Percentiles rank a stretch among this genome's conserved stretches.
phyloP scores from a whole-genome alignment of 2,329 filamentous ascomycete species.

The Balansia obtecta region DNA sequence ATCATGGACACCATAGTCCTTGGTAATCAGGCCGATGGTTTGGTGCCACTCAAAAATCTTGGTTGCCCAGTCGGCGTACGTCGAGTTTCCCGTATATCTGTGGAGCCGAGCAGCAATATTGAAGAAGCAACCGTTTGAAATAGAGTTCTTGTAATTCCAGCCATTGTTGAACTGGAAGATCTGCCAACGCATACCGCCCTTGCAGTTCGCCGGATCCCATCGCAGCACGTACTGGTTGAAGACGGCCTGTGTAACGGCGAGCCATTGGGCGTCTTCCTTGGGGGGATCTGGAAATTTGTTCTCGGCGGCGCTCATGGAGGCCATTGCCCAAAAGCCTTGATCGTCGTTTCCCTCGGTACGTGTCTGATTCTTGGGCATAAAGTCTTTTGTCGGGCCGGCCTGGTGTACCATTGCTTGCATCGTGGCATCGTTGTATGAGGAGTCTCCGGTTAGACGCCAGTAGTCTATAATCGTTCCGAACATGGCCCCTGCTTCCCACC shows the following conservation, averaged over 20 bases:
- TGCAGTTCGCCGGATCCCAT: slow-evolving; percentile 54
- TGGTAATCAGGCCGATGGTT: slow-evolving; percentile 41
- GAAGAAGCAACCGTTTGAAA: slow-evolving; percentile 59
- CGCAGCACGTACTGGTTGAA: slow-evolving; percentile 66
- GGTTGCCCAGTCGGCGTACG: slow-evolving; percentile 65
- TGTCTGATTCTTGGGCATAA: slow-evolving; percentile 56
- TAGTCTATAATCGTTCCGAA: slow-evolving; percentile 62
- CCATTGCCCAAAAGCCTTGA: slow-evolving; percentile 77
- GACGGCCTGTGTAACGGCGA: slow-evolving; percentile 65
- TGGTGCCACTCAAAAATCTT: slow-evolving; percentile 56
- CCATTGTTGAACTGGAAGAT: slow-evolving; percentile 69
- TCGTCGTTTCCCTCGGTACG: slow-evolving; percentile 57
- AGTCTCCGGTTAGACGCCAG: slow-evolving; percentile 57
- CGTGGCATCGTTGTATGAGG: slow-evolving; percentile 48
- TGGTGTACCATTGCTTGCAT: slow-evolving; percentile 49
- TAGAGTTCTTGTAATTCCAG: slow-evolving; percentile 55
- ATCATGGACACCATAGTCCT: slow-evolving; percentile 42
- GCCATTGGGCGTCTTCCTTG: slow-evolving; percentile 51
- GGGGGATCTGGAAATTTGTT: slow-evolving; percentile 60
- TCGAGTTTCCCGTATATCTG: slow-evolving; percentile 65
- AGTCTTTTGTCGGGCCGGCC: slow-evolving; percentile 44
- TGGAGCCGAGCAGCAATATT: slow-evolving; percentile 60
- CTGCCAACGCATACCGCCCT: slow-evolving; percentile 75
- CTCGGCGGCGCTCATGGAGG: slow-evolving; percentile 68
- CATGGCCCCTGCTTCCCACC: slow-evolving; percentile 64